These are phyloP conservation scores for Neoascochyta sp. DNA, from an alignment of 2,329 filamentous ascomycete genomes.

Conservation along the genomic window DNA sequence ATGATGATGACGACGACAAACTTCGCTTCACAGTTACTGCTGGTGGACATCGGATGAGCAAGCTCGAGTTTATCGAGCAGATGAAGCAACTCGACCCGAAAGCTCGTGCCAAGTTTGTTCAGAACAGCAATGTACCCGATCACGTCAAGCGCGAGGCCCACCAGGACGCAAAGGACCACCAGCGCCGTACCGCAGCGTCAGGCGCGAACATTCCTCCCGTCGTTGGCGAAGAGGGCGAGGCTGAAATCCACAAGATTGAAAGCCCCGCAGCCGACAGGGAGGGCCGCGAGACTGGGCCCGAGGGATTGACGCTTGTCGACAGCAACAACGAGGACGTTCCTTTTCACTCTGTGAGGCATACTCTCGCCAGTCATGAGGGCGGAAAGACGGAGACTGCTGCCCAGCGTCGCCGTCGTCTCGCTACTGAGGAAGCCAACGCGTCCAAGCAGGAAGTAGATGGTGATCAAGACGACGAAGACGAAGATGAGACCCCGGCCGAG, in stretches of 20 bases:
- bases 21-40: conserved; percentile 74
- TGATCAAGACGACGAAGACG: conserved; percentile 27
- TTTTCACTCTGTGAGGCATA: conserved; percentile 45
- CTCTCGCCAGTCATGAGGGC: conserved; percentile 27
- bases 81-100: conserved; percentile 69
- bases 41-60: conserved; percentile 71
- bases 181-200: conserved; percentile 30
- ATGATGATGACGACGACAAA: conserved; percentile 64
- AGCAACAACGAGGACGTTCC: conserved; percentile 46
- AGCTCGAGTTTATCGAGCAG: conserved; percentile 73
- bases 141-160: conserved; percentile 47
- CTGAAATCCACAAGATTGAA: conserved; percentile 31
- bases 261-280: conserved; percentile 24
- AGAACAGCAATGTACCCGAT: conserved; percentile 48
- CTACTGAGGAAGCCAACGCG: conserved; percentile 14
- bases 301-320: conserved; percentile 45
- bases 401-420: conserved; percentile 44
- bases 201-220: conserved; percentile 30
- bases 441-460: conserved; percentile 1
- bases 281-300: conserved; percentile 28
- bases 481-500: conserved; percentile 17
- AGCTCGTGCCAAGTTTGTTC: conserved; percentile 52
- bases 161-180: conserved; percentile 40
- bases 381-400: conserved; percentile 36
- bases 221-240: conserved; percentile 32